A percentile compares a stretch with the other conserved stretches of the same genome.
phyloP scores from a whole-genome alignment of 805 yeast species.

The Nakazawaea holstii region DNA sequence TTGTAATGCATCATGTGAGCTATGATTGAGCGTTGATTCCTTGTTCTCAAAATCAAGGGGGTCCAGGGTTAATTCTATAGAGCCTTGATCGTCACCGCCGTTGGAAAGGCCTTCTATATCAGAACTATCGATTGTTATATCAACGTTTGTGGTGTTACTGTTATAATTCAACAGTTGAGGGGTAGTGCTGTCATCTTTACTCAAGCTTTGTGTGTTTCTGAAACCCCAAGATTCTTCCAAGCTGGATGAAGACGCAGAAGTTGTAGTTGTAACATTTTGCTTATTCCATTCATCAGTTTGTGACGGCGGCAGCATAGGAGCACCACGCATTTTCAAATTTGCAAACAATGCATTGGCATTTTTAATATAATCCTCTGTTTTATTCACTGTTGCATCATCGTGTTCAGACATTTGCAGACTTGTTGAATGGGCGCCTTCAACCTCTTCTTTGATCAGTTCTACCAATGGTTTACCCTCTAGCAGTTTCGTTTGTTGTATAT shows the following conservation, averaged over 20 bases:
- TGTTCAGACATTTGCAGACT: neutral
- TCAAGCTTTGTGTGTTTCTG: too few relatives aligned
- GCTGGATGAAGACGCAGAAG: neutral
- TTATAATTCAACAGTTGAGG: neutral
- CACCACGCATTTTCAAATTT: constrained; percentile 7
- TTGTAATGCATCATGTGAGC: neutral
- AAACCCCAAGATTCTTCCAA: constrained; percentile 1
- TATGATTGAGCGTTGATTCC: neutral
- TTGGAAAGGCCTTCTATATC: too few relatives aligned
- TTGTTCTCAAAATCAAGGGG: too few relatives aligned
- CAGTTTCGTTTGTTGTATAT: constrained; percentile 1
- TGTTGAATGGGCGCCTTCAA: neutral
- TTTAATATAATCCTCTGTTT: constrained; percentile 17
- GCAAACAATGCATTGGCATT: constrained; percentile 17
- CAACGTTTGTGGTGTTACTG: neutral
- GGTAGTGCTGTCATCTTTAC: too few relatives aligned
- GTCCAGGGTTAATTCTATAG: too few relatives aligned
- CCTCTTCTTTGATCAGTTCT: neutral
- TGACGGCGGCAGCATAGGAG: neutral
- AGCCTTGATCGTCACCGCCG: too few relatives aligned
- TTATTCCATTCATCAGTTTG: neutral
- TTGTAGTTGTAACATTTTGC: neutral
- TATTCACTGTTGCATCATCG: neutral
- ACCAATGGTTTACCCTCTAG: neutral
- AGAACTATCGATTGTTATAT: neutral